Evolutionary conservation across 139 green algal genomes (phyloP), one percentile per base, ranked within the genome.

Genomic region (Tetradesmus obliquus): DNA sequence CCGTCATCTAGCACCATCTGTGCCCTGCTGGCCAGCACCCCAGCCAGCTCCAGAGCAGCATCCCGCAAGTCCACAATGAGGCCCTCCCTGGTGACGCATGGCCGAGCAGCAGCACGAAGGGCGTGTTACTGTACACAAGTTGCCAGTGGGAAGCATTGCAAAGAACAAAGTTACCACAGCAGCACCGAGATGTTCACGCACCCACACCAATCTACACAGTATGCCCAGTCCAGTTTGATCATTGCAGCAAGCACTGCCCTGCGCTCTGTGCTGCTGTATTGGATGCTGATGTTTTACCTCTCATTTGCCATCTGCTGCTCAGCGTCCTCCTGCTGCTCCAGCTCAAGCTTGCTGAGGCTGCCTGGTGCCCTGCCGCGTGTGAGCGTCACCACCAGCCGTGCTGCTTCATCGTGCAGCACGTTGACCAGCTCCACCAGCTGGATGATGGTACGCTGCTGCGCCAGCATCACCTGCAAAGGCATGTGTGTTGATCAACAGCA

Each of bases 401-500:
- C 86, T 19, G 69, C 83, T 9, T 54, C 81, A 20, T 79, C 86
- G 82, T 60, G 45, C 84, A 66, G 22, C 7, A 62, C 82, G 54
- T 94, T 92, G 32, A 95, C 86, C 58, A 96, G 74, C 13, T 91
- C 88, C 32, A 97, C 88, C 89, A 97, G 90, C 55, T 95, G 88
- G 0, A 93, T 93, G 10, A 94, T 96, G n/a, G 93, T 95, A 82
- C 95, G 93, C 91, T 97, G 95, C 94, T 97, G 95, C 5, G 92
- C 90, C 66, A 96, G 86, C 95, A 97, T 95, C 55, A 96, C 93
- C 93, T 96, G 94, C 82, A 85, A 17, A 2, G 60, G 53, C 24
- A 86, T 13, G 55, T 72, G 83, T 87, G 60, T 88, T 71, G 74
- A 15, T 60, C 87, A 80, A 24, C 7, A 22, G 15, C 0, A 62